These are phyloP conservation scores for Galerina sulciceps DNA, from an alignment of 768 basidiomycete species.

Conservation along the genomic window DNA sequence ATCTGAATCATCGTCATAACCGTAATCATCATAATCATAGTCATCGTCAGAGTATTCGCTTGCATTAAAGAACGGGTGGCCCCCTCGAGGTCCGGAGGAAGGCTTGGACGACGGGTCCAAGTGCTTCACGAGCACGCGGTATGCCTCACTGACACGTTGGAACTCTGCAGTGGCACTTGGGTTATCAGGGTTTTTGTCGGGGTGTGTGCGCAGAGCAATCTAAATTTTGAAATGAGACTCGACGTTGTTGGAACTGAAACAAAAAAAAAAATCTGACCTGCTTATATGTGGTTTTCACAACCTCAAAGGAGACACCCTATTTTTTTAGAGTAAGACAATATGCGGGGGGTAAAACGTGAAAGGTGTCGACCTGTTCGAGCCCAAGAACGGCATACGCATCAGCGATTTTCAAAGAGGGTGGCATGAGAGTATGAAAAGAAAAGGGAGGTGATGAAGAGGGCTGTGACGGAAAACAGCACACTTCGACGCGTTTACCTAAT, in stretches of 20 bases:
- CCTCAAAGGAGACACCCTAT: constrained; percentile 64
- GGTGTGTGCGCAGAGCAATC: constrained; percentile 72
- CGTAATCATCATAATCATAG: constrained; percentile 43
- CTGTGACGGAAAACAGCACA: no score
- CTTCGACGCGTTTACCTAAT: constrained; percentile 26
- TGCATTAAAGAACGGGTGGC: constrained; percentile 15
- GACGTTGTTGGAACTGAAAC: neutral
- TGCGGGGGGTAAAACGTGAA: neutral
- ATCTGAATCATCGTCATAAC: constrained; percentile 31
- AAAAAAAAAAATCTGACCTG: constrained; percentile 45
- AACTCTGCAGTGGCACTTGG: constrained; percentile 70
- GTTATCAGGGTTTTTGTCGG: constrained; percentile 76
- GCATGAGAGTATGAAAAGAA: constrained; percentile 13
- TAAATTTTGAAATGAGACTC: constrained; percentile 23
- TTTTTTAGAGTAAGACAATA: constrained; percentile 13
- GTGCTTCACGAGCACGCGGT: constrained; percentile 61
- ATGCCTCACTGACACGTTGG: constrained; percentile 72
- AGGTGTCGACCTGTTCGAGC: constrained; percentile 50
- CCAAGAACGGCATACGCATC: constrained; percentile 51
- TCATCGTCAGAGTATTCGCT: constrained; percentile 36
- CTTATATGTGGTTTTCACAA: constrained; percentile 71
- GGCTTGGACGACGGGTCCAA: constrained; percentile 37
- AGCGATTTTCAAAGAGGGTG: constrained; percentile 15
- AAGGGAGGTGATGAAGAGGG: constrained; percentile 17
- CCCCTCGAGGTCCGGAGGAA: neutral